phyloP scores from a whole-genome alignment of 192 early-diverging fungal genomes.

The Gigaspora rosea region DNA sequence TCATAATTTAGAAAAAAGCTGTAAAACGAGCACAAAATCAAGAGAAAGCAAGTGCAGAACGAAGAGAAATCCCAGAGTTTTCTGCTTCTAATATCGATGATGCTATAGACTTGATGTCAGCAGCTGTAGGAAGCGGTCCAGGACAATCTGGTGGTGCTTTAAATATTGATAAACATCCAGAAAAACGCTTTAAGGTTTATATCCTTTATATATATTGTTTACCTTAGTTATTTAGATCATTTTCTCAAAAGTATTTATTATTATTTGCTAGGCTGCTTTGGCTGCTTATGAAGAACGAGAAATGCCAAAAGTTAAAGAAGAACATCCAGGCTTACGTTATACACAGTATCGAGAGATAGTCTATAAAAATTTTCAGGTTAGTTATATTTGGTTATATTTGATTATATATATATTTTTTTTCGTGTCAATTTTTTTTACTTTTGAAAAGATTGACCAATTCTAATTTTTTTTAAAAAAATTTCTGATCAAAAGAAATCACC shows the following conservation, averaged over 20 bases:
- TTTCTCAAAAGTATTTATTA: background rate
- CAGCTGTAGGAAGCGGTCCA: constrained; percentile 29
- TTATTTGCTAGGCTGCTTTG: constrained; percentile 58
- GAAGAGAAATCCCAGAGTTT: constrained; percentile 65
- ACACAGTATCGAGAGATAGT: constrained; percentile 77
- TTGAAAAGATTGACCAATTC: background rate
- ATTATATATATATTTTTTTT: background rate
- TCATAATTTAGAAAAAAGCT: constrained; percentile 53
- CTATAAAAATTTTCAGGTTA: constrained; percentile 71
- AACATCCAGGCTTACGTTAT: constrained; percentile 78
- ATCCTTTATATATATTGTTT: background rate
- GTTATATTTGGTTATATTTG: background rate
- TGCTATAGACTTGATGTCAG: constrained; percentile 72
- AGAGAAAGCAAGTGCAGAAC: constrained; percentile 44
- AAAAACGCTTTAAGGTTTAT: constrained; percentile 71
- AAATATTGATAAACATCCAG: constrained; percentile 84
- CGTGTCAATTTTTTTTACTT: background rate
- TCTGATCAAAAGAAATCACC: constrained; percentile 60
- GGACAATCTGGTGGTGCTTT: constrained; percentile 42
- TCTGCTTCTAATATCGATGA: constrained; percentile 84
- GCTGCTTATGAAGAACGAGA: constrained; percentile 71
- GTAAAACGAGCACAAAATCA: constrained; percentile 55
- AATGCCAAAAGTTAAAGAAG: constrained; percentile 70
- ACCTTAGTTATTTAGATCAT: background rate
- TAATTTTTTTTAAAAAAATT: background rate